Evolutionary conservation across 2,329 filamentous ascomycete genomes (phyloP).

Genomic region (Stachybotrys echinatus): DNA sequence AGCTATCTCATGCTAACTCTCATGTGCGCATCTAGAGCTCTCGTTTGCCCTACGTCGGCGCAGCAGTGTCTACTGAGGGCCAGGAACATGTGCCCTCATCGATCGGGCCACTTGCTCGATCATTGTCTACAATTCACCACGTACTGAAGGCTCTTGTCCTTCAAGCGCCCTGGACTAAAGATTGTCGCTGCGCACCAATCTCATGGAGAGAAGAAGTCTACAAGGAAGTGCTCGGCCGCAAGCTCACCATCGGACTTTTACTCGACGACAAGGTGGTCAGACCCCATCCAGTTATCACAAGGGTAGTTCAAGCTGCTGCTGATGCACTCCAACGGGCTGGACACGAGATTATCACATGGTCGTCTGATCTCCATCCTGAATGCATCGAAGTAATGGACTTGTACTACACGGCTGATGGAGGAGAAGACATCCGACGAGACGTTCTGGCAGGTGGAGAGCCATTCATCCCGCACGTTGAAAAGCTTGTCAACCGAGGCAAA

Average conservation of each 20-base stretch:
- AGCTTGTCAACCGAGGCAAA: conserved; percentile 44
- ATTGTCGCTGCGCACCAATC: conserved; percentile 47
- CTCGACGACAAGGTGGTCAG: conserved; percentile 49
- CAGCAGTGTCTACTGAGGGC: conserved; percentile 56
- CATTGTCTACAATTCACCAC: conserved; percentile 35
- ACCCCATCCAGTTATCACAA: conserved; percentile 46
- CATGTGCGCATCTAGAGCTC: conserved; percentile 36
- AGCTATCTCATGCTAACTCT: background rate
- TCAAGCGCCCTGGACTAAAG: conserved; percentile 45
- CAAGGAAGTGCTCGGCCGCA: conserved; percentile 29
- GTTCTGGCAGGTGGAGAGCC: conserved; percentile 53
- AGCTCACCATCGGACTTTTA: conserved; percentile 44
- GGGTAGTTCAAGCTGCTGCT: conserved; percentile 34
- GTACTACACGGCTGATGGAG: conserved; percentile 58
- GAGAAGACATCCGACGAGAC: conserved; percentile 55
- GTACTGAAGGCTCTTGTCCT: conserved; percentile 42
- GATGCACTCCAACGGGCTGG: conserved; percentile 36
- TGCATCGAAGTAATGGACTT: conserved; percentile 54
- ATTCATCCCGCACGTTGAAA: conserved; percentile 52
- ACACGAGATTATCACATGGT: conserved; percentile 51
- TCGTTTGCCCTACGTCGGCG: conserved; percentile 52
- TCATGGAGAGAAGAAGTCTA: conserved; percentile 46
- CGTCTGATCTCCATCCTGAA: conserved; percentile 43
- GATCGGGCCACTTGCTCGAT: conserved; percentile 53
- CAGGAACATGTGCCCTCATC: conserved; percentile 61